These are phyloP conservation scores for Paspalum notatum DNA, from an alignment of 176 grass and related monocot genomes.

Conservation along the genomic window DNA sequence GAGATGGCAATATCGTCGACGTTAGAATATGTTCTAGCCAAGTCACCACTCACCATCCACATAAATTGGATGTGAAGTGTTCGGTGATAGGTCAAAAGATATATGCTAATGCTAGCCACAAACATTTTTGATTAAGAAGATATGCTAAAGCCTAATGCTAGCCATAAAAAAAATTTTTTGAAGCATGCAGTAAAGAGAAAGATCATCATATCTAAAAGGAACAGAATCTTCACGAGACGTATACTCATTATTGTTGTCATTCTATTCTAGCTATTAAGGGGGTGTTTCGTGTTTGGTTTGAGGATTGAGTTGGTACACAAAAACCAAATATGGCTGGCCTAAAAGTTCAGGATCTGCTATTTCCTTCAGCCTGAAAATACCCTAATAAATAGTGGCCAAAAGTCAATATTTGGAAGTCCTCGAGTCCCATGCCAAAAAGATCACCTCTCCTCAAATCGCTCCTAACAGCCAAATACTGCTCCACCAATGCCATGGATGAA, in stretches of 20 bases:
- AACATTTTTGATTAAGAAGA: not conserved
- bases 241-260: not conserved
- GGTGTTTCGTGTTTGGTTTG: too few species aligned
- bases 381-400: not conserved
- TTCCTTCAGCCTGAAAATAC: not conserved
- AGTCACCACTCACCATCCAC: not conserved
- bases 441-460: not conserved
- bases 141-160: slow-evolving; percentile 5
- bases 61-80: slow-evolving; percentile 20
- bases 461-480: not conserved
- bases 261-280: not conserved
- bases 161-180: slow-evolving; percentile 23
- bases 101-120: not conserved
- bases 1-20: not conserved
- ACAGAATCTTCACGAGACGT: not conserved
- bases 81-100: slow-evolving; percentile 7
- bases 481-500: not conserved
- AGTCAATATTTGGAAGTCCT: slow-evolving; percentile 11
- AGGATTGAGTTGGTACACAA: too few species aligned
- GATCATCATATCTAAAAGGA: not conserved
- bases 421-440: not conserved
- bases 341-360: not conserved
- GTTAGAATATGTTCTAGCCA: slow-evolving; percentile 30
- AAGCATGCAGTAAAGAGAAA: slow-evolving; percentile 3
- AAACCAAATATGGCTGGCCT: too few species aligned